Conservation (phyloP, 1,139 yeast species). For the Geotrichum australiense region DNA sequence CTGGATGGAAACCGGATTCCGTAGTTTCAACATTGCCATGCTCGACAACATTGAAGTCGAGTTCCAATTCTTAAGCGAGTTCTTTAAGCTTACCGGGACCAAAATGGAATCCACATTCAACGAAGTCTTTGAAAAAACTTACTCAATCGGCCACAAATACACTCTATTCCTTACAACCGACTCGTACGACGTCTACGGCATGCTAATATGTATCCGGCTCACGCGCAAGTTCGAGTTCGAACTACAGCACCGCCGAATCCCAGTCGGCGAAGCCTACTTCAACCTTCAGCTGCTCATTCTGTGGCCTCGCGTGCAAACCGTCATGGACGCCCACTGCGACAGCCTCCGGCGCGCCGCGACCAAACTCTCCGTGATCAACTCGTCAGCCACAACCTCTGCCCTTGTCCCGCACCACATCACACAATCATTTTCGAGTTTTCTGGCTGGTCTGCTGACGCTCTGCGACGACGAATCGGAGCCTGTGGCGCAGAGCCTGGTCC, state of each 20-base stretch:
- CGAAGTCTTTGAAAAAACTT: conserved; percentile 44
- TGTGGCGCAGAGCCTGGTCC: conserved; percentile 54
- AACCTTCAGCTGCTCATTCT: conserved; percentile 56
- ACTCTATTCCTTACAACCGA: conserved; percentile 44
- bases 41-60: conserved; percentile 75
- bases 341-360: conserved; percentile 45
- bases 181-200: conserved; percentile 69
- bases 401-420: conserved; percentile 61
- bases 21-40: conserved; percentile 67
- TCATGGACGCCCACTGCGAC: conserved; percentile 72
- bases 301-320: conserved; percentile 81
- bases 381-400: conserved; percentile 31
- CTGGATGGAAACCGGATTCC: conserved; percentile 66
- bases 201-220: conserved; percentile 68
- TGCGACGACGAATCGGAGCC: conserved; percentile 51
- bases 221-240: conserved; percentile 58
- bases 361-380: conserved; percentile 26
- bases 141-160: conserved; percentile 44
- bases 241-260: conserved; percentile 58
- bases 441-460: conserved; percentile 66
- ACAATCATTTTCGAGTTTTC: conserved; percentile 67
- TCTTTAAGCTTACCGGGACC: conserved; percentile 49
- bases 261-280: conserved; percentile 67
- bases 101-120: conserved; percentile 41
- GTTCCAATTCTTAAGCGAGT: conserved; percentile 63